These are phyloP conservation scores for Phytophthora sp. DNA, from an alignment of 352 stramenopile genomes.

Conservation along the genomic window DNA sequence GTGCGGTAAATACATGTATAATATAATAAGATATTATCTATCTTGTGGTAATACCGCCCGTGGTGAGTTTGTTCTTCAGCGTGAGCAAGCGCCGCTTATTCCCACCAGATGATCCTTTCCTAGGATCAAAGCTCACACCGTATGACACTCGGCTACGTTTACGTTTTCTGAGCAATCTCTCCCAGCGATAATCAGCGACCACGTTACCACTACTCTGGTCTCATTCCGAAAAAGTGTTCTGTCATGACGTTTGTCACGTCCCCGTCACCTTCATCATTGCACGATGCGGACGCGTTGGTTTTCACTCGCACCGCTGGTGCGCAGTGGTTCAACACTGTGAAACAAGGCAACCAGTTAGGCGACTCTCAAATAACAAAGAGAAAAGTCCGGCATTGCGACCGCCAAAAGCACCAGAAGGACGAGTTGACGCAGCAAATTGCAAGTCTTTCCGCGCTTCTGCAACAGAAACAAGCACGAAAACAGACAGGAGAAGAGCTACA, in stretches of 20 bases:
- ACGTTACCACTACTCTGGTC: too few relatives aligned
- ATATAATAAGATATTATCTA: too few relatives aligned
- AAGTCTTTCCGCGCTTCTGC: not conserved
- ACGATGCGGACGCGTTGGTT: not conserved
- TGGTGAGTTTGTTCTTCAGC: too few relatives aligned
- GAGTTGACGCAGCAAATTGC: not conserved
- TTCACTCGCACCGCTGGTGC: not conserved
- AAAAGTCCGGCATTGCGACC: not conserved
- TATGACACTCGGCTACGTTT: too few relatives aligned
- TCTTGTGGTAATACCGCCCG: too few relatives aligned
- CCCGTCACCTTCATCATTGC: not conserved
- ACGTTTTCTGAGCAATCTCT: too few relatives aligned
- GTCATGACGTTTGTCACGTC: not conserved
- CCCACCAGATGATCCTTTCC: too few relatives aligned
- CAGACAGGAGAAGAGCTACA: not conserved
- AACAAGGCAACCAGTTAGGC: not conserved
- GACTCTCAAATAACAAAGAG: not conserved
- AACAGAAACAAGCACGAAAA: not conserved
- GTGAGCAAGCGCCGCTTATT: too few relatives aligned
- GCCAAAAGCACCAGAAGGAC: constrained; percentile 3
- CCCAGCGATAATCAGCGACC: too few relatives aligned
- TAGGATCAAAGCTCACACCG: too few relatives aligned
- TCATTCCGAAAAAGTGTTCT: too few relatives aligned
- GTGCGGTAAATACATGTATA: too few relatives aligned
- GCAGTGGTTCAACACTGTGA: not conserved